Percentiles rank a stretch among this genome's conserved stretches.
These are phyloP conservation scores for Lactarius vividus DNA, from an alignment of 768 basidiomycete genomes.

Conservation along the genomic window DNA sequence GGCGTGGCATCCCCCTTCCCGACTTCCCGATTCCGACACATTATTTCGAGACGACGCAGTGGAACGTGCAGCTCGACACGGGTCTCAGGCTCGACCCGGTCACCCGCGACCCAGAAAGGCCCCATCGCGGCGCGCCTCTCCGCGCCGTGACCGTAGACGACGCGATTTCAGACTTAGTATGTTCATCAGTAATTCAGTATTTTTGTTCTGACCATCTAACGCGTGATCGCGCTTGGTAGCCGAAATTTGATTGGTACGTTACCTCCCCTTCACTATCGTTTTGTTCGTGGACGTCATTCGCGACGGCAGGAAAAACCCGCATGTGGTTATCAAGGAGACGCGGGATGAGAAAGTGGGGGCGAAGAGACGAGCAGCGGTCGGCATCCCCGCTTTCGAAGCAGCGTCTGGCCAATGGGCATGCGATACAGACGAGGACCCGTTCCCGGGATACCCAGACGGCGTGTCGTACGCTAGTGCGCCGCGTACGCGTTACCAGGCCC, in stretches of 20 bases:
- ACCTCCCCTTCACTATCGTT: not conserved
- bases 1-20: conserved; percentile 54
- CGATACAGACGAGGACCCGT: conserved; percentile 18
- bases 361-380: conserved; percentile 37
- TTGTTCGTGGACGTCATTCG: not conserved
- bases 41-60: conserved; percentile 37
- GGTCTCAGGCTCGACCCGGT: conserved; percentile 15
- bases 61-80: conserved; percentile 18
- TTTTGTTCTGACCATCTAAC: not conserved
- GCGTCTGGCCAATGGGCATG: conserved; percentile 23
- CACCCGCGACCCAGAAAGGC: conserved; percentile 10
- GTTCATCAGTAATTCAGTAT: conserved; percentile 31
- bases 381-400: conserved; percentile 49
- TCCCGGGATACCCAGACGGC: conserved; percentile 50
- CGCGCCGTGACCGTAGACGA: conserved; percentile 56
- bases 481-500: conserved; percentile 42
- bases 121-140: conserved; percentile 51
- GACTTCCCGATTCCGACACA: conserved; percentile 65
- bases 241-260: conserved; percentile 65
- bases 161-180: conserved; percentile 67
- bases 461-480: conserved; percentile 45
- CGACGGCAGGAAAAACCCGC: conserved; percentile 43
- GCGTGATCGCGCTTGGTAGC: conserved; percentile 37
- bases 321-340: conserved; percentile 39
- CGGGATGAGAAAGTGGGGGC: conserved; percentile 36